Evolutionary conservation across 768 basidiomycete genomes (phyloP), one percentile per base, ranked within the genome.

Genomic region (Pleurotus platypus): DNA sequence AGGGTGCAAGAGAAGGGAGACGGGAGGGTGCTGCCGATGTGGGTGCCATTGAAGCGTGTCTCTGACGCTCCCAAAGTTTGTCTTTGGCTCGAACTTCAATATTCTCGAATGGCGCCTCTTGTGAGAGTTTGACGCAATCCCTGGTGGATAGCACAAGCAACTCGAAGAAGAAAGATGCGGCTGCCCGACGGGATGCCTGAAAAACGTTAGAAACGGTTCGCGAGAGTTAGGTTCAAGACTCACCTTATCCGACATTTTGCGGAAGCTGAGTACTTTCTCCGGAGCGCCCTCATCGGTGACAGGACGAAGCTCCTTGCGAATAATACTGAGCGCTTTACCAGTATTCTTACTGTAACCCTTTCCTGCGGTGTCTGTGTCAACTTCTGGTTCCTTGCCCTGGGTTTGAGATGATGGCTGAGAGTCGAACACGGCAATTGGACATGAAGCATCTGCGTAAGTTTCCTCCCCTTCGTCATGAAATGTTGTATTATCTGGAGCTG

Each of bases 101-200:
- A 70, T 96, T 93, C 60, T 86, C 89, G 66, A 92, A 97, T 0
- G 92, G 76, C 6, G 75, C 76, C 4, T 68, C 64, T 69, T 99
- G 97, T 5, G 83, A 73, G 45, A 99, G 71, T 63, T 89, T 85
- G 62, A 99, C 76, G 67, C 90, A 94, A 69, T 98, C 95, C 35
- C 92, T 87, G 3, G 96, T 98, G 8, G 93, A 88, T 1, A 99
- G 83, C 1, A 98, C 93, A 26, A 99, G 86, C 35, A 98, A 73
- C 70, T 99, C 97, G 68, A 99, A 99, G 80, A 99, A 99, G 78
- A 99, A 98, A 1, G 93, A 87, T 1, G 96, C 85, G 1, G 96
- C 94, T 11, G 94, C 97, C 42, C 93, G 85, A 47, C 92, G 87
- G 8, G 92, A 90, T 11, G 94, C 89, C 92, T 95, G 49, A 37